These are phyloP conservation scores for Annulohypoxylon bovei DNA, from an alignment of 495 filamentous ascomycete genomes.

Conservation along the genomic window DNA sequence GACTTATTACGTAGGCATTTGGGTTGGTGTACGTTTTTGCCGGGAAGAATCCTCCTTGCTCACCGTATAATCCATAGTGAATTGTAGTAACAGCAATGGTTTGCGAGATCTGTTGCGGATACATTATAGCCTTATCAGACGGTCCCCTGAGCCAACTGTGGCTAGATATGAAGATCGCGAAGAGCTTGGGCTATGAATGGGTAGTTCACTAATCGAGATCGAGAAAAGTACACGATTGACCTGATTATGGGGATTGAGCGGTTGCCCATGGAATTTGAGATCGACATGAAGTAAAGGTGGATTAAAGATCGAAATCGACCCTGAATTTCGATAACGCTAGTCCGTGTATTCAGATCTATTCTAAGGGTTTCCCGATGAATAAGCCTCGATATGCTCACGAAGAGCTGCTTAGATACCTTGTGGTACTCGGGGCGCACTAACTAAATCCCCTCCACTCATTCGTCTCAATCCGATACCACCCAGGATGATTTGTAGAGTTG, in stretches of 20 bases:
- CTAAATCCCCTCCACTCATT: neutral
- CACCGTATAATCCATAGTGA: neutral
- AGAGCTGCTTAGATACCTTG: neutral
- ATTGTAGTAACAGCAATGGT: neutral
- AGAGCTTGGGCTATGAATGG: neutral
- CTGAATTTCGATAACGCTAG: neutral
- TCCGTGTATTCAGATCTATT: neutral
- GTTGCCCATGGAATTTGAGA: neutral
- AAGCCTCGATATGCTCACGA: neutral
- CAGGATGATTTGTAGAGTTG: neutral
- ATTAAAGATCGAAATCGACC: slow-evolving; percentile 1
- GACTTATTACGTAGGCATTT: neutral
- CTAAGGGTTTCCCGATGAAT: neutral
- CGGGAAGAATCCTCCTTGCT: neutral
- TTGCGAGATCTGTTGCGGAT: neutral
- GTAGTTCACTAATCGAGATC: neutral
- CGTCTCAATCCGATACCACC: neutral
- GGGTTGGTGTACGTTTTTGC: neutral
- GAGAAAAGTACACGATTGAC: neutral
- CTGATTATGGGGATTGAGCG: too few species aligned
- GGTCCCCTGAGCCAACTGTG: neutral
- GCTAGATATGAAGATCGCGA: neutral
- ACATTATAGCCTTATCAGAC: neutral
- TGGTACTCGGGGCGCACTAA: neutral
- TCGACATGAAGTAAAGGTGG: neutral